These are phyloP conservation scores for Aspergillus viridinutans DNA, from an alignment of 2,329 filamentous ascomycete species.

Conservation along the genomic window DNA sequence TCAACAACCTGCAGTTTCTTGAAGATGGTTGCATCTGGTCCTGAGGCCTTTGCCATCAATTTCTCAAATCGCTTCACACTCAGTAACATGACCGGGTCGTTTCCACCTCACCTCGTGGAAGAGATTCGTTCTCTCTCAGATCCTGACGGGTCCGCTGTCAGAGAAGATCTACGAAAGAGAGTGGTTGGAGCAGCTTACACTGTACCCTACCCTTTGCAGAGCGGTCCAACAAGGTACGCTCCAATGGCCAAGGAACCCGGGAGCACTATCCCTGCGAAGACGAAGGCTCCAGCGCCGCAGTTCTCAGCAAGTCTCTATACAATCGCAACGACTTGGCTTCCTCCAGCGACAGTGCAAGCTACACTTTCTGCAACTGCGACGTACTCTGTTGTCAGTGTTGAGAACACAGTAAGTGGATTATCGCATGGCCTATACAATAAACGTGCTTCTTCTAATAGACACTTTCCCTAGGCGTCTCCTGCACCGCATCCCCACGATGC, in stretches of 20 bases:
- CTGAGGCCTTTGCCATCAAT: constrained; percentile 53
- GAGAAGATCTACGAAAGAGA: constrained; percentile 27
- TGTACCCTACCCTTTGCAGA: constrained; percentile 53
- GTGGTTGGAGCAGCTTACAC: constrained; percentile 28
- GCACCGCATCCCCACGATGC: constrained; percentile 48
- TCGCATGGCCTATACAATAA: not conserved
- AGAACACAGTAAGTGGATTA: constrained; percentile 54
- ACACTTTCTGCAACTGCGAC: constrained; percentile 52
- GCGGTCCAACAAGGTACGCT: constrained; percentile 55
- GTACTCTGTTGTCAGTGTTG: constrained; percentile 48
- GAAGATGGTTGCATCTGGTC: constrained; percentile 54
- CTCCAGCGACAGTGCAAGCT: constrained; percentile 43
- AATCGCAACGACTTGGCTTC: constrained; percentile 50
- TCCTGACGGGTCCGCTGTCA: constrained; percentile 19
- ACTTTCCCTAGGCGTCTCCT: constrained; percentile 47
- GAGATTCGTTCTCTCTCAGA: constrained; percentile 35
- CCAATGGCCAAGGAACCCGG: constrained; percentile 58
- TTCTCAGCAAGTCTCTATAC: constrained; percentile 54
- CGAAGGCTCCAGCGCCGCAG: constrained; percentile 46
- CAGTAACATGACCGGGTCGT: constrained; percentile 59
- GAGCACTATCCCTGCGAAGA: constrained; percentile 55
- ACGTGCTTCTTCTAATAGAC: not conserved
- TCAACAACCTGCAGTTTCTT: constrained; percentile 46
- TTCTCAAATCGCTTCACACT: constrained; percentile 64
- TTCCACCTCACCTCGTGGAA: constrained; percentile 38